Evolutionary conservation across 2,329 filamentous ascomycete genomes (phyloP), one percentile per base, ranked within the genome.

Genomic region (Rugonectria rugulosa): DNA sequence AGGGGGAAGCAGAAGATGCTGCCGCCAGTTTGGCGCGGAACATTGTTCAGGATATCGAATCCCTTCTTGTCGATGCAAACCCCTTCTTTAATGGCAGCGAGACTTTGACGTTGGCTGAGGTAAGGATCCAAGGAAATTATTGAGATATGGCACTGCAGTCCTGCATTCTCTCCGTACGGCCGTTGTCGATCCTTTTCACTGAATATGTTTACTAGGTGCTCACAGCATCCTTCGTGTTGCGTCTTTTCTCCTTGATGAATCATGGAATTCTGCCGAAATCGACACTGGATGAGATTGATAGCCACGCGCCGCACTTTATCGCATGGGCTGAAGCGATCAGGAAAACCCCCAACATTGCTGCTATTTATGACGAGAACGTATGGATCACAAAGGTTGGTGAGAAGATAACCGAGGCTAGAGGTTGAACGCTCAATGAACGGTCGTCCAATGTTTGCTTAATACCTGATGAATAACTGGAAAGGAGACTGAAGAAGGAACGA

Each of bases 31-130:
- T 85, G n/a, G 75, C 88, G 3, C 78, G 77, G 1, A 77, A 77
- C 2, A 73, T 90, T 2, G 77, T 79, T 48, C 91, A 88, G 75
- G 89, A 94, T 66, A 75, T 95, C 51, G 91, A 93, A 73, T 89
- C 89, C 1, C 73, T 91, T 31, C 75, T 96, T 21, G 67, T 66
- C 3, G 76, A 79, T 48, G 80, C 80, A 0, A 75, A 70, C 2
- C 87, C 87, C 0, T 90, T 86, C 71, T 90, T 89, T 68, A 84
- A 83, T 2, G 88, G 87, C 0, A 84, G 81, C 46, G 76, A 82
- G 17, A 84, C 76, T 68, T 68, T 92, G 34, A 94, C 90, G 0
- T 73, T 92, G 29, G 91, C 87, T 10, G 91, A 95, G 83, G 90
- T 90, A 73, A 57, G 75, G 26, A 29, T 7, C 7, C 7, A 29